phyloP scores from a whole-genome alignment of 2,329 filamentous ascomycete species.

The Capronia epimyces region DNA sequence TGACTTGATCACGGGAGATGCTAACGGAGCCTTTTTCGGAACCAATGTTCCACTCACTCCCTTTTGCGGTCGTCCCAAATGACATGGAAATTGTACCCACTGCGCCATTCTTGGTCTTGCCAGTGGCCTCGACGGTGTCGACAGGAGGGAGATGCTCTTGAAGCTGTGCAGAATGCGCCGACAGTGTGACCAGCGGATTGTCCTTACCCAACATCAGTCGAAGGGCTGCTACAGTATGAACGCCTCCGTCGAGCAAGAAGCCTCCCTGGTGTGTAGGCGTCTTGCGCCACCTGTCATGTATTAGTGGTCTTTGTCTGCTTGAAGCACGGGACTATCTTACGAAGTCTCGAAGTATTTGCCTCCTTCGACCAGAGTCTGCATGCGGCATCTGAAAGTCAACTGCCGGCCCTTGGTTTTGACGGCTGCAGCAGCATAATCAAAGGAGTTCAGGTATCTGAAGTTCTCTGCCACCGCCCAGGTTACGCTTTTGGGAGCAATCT shows the following conservation, averaged over 20 bases:
- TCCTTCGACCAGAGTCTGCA: slow-evolving; percentile 44
- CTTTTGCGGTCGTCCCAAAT: slow-evolving; percentile 49
- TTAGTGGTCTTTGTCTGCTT: slow-evolving; percentile 37
- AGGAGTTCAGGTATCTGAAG: slow-evolving; percentile 50
- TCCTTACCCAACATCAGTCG: slow-evolving; percentile 45
- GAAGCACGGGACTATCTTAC: slow-evolving; percentile 32
- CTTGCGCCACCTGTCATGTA: slow-evolving; percentile 46
- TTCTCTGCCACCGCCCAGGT: slow-evolving; percentile 54
- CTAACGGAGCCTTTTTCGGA: slow-evolving; percentile 49
- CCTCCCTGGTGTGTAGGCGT: slow-evolving; percentile 53
- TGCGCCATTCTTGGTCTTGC: slow-evolving; percentile 45
- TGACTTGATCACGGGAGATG: slow-evolving; percentile 37
- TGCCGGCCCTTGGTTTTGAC: slow-evolving; percentile 46
- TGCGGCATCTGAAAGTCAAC: slow-evolving; percentile 47
- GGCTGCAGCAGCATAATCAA: slow-evolving; percentile 42
- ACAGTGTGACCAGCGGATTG: slow-evolving; percentile 41
- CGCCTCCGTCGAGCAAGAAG: slow-evolving; percentile 55
- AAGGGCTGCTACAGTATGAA: slow-evolving; percentile 52
- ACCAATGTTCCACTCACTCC: slow-evolving; percentile 47
- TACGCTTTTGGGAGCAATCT: slow-evolving; percentile 37
- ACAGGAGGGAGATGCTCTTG: slow-evolving; percentile 51
- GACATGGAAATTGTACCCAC: slow-evolving; percentile 48
- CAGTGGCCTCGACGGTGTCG: slow-evolving; percentile 52
- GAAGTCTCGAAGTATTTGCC: slow-evolving; percentile 48
- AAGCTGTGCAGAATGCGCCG: slow-evolving; percentile 47